Evolutionary conservation across 179 eudicot genomes (phyloP), one percentile per base, ranked within the genome.

Genomic region (Silene vulgaris): DNA sequence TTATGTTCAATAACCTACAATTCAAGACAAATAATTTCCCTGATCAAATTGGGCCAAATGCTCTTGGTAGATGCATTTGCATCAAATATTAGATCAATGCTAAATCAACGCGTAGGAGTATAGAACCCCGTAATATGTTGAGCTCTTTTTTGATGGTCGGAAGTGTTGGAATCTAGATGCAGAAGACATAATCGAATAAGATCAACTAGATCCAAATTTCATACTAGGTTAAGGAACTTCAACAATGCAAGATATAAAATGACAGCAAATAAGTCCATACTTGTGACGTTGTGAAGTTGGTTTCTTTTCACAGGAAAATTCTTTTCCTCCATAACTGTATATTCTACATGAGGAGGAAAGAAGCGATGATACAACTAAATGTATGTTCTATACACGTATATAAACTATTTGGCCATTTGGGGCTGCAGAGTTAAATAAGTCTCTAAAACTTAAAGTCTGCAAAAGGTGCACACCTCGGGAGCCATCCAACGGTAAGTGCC

Each of bases 401-500:
- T 16, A 23, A 23, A 23, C 26, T 23, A 23, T 23, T 23, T 23
- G 26, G 26, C 26, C 35, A 48, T 50, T 37, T 14, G 40, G 29
- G 62, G 74, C 8, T 50, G 40, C 6, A 59, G 20, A 29, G 26
- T 2, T 13, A 14, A 11, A 65, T 0, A 0, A 23, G 11, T 5
- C 65, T 1, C 5, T 13, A 37, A 21, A 45, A 12, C 66, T 66
- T 11, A 62, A 9, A 63, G 17, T 11, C 8, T 9, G 73, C 12
- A 67, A 67, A 17, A 61, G 26, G 12, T 14, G 5, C n/a, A 2
- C 50, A 90, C 96, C 96, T 90, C 96, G n/a, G 96, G 96, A 85
- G 96, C 96, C 96, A 90, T 90, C 96, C 96, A 90, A 48, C 96
- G 88, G 43, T 90, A 90, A 48, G 96, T 90, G 78, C 96, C 96